A percentile compares a stretch with the other conserved stretches of the same genome.
These are phyloP conservation scores for Mortierella sp. DNA, from an alignment of 371 early-diverging fungal species.

Conservation along the genomic window DNA sequence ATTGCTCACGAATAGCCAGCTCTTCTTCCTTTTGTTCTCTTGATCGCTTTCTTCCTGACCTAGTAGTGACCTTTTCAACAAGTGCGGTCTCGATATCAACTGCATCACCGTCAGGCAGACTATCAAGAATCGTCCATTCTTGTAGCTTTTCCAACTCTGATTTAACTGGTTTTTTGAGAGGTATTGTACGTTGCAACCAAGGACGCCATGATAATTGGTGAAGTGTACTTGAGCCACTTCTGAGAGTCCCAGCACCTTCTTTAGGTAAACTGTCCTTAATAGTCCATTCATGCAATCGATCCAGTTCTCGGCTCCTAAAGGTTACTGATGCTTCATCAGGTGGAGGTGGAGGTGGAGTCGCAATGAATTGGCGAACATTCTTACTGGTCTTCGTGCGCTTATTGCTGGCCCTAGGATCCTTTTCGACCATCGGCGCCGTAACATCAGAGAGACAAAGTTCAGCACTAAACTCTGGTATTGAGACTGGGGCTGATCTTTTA, in stretches of 20 bases:
- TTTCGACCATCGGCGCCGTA: neutral
- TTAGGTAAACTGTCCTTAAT: conserved; percentile 18
- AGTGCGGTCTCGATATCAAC: neutral
- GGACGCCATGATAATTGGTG: neutral
- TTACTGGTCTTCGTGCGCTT: neutral
- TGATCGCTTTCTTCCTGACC: conserved; percentile 3
- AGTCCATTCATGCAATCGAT: conserved; percentile 17
- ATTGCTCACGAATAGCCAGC: neutral
- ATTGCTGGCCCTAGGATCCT: neutral
- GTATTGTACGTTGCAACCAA: too few species aligned
- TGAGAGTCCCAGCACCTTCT: conserved; percentile 1
- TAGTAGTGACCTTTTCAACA: conserved; percentile 1
- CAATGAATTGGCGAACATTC: neutral
- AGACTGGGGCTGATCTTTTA: neutral
- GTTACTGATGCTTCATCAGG: neutral
- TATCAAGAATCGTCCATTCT: conserved; percentile 17
- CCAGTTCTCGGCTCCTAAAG: conserved; percentile 9
- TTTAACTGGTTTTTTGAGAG: neutral
- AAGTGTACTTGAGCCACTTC: neutral
- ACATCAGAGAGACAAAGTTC: neutral
- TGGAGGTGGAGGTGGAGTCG: neutral
- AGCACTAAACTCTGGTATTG: neutral
- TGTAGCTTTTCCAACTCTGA: conserved; percentile 12
- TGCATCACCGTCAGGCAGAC: conserved; percentile 1
- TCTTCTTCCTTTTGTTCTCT: conserved; percentile 1